A percentile compares a stretch with the other conserved stretches of the same genome.
Conservation (phyloP, 176 grass and related monocot genomes). For the Carex scoparia region DNA sequence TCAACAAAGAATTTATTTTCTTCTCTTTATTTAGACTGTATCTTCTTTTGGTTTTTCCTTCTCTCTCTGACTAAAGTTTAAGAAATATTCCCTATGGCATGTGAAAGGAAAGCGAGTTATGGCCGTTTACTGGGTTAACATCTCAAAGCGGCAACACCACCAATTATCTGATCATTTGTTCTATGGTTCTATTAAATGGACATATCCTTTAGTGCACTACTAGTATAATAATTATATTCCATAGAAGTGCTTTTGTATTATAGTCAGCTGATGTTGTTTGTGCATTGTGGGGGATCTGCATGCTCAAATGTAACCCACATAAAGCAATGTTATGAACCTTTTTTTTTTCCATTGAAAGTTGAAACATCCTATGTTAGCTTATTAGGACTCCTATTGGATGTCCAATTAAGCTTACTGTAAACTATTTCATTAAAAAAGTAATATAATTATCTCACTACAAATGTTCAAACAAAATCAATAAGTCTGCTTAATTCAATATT, state of each 20-base stretch:
- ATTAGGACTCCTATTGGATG: not conserved
- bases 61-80: not conserved
- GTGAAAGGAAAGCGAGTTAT: not conserved
- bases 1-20: not conserved
- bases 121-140: not conserved
- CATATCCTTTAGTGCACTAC: not conserved
- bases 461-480: not conserved
- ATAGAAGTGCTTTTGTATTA: not conserved
- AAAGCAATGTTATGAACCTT: not conserved
- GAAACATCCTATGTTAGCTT: not conserved
- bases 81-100: not conserved
- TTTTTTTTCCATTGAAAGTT: not conserved
- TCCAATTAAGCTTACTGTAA: no score
- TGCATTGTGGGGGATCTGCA: not conserved
- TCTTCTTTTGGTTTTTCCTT: not conserved
- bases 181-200: not conserved
- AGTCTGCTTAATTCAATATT: not conserved
- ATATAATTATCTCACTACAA: not conserved
- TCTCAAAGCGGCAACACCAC: slow-evolving; percentile 6
- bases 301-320: not conserved
- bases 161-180: not conserved
- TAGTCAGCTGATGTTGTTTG: not conserved
- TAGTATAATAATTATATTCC: not conserved
- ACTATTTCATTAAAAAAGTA: not conserved
- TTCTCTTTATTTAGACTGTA: not conserved